phyloP scores from a whole-genome alignment of 441 rosid genomes.

The Erodium texanum region DNA sequence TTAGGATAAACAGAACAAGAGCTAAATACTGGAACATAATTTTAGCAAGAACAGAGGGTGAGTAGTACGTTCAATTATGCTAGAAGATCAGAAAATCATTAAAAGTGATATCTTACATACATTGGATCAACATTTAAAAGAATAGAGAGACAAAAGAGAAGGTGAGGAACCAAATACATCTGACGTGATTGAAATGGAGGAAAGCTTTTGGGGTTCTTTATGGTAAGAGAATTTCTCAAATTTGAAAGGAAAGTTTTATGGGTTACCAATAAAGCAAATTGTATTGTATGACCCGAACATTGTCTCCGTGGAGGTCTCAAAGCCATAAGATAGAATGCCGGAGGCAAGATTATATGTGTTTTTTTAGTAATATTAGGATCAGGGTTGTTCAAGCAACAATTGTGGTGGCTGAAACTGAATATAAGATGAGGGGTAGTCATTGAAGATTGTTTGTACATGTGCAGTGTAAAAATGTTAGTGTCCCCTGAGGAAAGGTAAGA shows the following conservation, averaged over 20 bases:
- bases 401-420: background rate
- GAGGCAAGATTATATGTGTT: background rate
- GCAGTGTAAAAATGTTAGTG: background rate
- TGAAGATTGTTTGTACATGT: background rate
- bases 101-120: background rate
- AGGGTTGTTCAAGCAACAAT: background rate
- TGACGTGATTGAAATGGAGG: background rate
- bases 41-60: background rate
- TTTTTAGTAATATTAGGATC: background rate
- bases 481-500: conserved; percentile 1
- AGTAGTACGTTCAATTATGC: background rate
- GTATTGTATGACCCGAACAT: background rate
- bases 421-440: background rate
- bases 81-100: background rate
- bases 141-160: background rate
- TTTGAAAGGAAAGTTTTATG: background rate
- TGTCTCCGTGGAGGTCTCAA: background rate
- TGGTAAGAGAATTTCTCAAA: background rate
- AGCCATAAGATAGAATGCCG: background rate
- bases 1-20: too few relatives aligned
- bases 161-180: background rate
- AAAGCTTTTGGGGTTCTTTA: background rate
- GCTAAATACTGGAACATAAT: too few relatives aligned
- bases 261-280: background rate
- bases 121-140: background rate